These are phyloP conservation scores for Teratosphaeria epicoccoides DNA, from an alignment of 2,329 filamentous ascomycete genomes.

Conservation along the genomic window DNA sequence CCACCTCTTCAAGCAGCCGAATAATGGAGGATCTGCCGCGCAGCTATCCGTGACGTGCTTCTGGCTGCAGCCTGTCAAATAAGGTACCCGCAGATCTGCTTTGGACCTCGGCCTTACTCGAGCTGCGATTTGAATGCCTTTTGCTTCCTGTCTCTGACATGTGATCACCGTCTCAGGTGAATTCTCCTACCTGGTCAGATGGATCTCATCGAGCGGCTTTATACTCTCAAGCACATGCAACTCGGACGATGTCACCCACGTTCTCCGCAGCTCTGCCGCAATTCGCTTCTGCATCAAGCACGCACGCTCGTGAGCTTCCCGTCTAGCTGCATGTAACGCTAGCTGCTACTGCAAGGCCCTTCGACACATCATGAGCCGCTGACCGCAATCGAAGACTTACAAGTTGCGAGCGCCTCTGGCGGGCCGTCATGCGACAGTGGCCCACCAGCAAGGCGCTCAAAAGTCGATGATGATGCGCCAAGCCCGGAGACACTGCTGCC, in stretches of 20 bases:
- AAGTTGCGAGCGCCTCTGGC: neutral
- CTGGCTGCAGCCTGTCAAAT: neutral
- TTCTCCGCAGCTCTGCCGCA: neutral
- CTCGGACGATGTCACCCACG: neutral
- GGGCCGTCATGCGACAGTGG: neutral
- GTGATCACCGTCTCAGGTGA: neutral
- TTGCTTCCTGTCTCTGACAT: neutral
- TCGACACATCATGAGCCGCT: neutral
- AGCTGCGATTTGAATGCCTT: neutral
- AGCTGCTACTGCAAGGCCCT: neutral
- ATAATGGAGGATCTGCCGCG: slow-evolving; percentile 3
- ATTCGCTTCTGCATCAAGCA: neutral
- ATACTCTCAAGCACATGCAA: neutral
- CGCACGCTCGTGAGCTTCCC: neutral
- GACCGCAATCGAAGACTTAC: neutral
- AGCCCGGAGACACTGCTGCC: neutral
- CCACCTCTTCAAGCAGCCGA: neutral
- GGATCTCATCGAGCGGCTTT: neutral
- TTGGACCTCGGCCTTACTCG: neutral
- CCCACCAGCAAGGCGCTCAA: neutral
- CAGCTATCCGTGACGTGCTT: slow-evolving; percentile 2
- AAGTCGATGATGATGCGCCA: neutral
- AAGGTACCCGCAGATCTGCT: neutral
- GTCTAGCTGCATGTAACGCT: neutral
- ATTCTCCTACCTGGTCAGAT: neutral